Base-by-base conservation (phyloP, 2,329 filamentous ascomycete species). In the Hawksworthiomyces lignivorus region DNA sequence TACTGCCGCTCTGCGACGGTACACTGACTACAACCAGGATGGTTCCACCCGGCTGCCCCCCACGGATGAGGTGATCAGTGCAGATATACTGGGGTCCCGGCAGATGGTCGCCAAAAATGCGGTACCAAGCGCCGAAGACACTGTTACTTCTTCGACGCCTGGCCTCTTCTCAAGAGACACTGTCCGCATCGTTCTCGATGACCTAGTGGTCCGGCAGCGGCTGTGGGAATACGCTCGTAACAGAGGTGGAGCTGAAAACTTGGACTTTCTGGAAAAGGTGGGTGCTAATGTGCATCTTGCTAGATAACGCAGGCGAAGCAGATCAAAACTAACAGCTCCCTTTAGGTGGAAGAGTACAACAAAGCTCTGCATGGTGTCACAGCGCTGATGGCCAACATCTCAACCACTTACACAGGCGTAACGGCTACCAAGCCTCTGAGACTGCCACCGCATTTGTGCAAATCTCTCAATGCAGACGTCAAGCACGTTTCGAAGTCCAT, bases 211-310 rank as follows among this genome's bases (percentile, higher is more conserved):
- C 1, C 64, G 64, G 2, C 61, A 65, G 43, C 63, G 68, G 24
- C 55, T 78, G 17, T 61, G 66, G 42, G 63, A 62, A 32, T 77
- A 74, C 52, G 70, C 72, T n/a, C 63, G 68, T 36, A 62, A 55
- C 22, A 58, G 62, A 24, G 62, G 68, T 26, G 66, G 63, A 42
- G 67, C 63, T 2, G 66, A 73, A 40, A 69, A 73, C 45, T 58
- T 78, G 43, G 71, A 69, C 40, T 72, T 72, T 46, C 52, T 73
- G 21, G 55, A 64, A 17, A 69, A 68, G 60, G 68, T 70, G 69
- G 6, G 32, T 29, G n/a, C n/a, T n/a, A n/a, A n/a, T n/a, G n/a
- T n/a, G n/a, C n/a, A n/a, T n/a, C n/a, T n/a, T n/a, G n/a, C n/a
- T n/a, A n/a, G n/a, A n/a, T n/a, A n/a, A n/a, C n/a, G n/a, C n/a